Base-by-base conservation (phyloP, 139 green algal species). In the Chlorella ohadii region DNA sequence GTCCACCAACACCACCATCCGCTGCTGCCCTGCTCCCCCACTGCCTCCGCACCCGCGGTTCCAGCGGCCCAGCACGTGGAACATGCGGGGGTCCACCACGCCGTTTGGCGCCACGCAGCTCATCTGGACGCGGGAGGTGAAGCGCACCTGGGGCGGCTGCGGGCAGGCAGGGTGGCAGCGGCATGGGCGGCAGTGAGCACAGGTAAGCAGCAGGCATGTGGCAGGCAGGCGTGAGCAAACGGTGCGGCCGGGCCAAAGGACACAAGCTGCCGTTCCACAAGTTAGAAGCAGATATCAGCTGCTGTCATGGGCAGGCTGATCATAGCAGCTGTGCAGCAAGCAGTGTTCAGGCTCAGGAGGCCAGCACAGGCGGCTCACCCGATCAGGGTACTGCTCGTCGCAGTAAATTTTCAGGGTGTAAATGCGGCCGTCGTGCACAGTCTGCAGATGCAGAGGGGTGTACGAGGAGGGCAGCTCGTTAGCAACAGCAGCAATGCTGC, bases 391-490 rank as follows among this genome's bases (percentile, higher is more conserved):
- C 63, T 88, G 82, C 22, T 95, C 84, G 61, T 91, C 95, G 84
- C 96, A 98, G 68, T 92, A 84, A 2, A 98, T 92, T 72, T 94
- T 93, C 16, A 99, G 87, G 27, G 87, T 95, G 89, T 98, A 99
- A 68, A 99, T 98, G n/a, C 96, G 85, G 13, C 92, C 89, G 68
- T 99, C 97, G 86, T 98, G 94, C 12, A 94, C 91, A 51, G 91
- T 94, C 88, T 93, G 84, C 82, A 84, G 27, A 0, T 0, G 7
- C 34, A n/a, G 4, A 28, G 13, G 16, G 44, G 72, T 44, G 15
- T 23, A 44, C 33, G 65, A 0, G 36, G 34, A n/a, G n/a, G n/a
- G n/a, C n/a, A n/a, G n/a, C n/a, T n/a, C n/a, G n/a, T n/a, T n/a
- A n/a, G n/a, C n/a, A 36, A 27, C 16, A 55, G 22, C 70, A 76